These are phyloP conservation scores for Citrus mangshanensis DNA, from an alignment of 345 rosid species.

Conservation along the genomic window DNA sequence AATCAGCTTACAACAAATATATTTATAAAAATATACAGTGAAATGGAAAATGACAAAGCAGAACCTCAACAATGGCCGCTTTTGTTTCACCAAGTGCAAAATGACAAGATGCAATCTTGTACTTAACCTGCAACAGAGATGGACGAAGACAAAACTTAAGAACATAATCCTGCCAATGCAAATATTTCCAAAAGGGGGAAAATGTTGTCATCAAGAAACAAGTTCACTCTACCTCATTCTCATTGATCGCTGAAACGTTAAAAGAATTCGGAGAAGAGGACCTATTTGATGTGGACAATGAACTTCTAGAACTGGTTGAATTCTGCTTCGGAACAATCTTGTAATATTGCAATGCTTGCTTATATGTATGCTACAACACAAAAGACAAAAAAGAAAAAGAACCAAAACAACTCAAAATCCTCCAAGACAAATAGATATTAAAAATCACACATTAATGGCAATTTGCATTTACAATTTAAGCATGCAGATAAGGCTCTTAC, in stretches of 20 bases:
- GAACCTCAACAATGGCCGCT: constrained; percentile 87
- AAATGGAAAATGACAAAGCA: constrained; percentile 11
- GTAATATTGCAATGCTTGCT: constrained; percentile 81
- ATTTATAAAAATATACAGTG: neutral
- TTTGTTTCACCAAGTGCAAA: constrained; percentile 65
- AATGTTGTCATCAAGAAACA: neutral
- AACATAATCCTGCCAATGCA: neutral
- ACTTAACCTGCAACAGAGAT: constrained; percentile 58
- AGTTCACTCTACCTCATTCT: constrained; percentile 66
- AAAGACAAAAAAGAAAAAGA: constrained; percentile 1
- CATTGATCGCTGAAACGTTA: constrained; percentile 60
- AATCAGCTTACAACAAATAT: neutral
- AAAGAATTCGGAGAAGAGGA: constrained; percentile 84
- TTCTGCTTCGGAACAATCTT: constrained; percentile 76
- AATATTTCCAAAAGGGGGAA: neutral
- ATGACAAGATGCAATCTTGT: constrained; percentile 93
- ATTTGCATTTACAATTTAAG: neutral
- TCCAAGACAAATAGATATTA: neutral
- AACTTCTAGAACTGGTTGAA: constrained; percentile 57
- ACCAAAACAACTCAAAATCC: neutral
- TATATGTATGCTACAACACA: constrained; percentile 60
- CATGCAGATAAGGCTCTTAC: constrained; percentile 37
- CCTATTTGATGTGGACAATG: constrained; percentile 62
- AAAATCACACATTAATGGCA: neutral
- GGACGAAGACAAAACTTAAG: neutral